Base-by-base conservation (phyloP, 495 filamentous ascomycete species). In the Neurospora sp. region DNA sequence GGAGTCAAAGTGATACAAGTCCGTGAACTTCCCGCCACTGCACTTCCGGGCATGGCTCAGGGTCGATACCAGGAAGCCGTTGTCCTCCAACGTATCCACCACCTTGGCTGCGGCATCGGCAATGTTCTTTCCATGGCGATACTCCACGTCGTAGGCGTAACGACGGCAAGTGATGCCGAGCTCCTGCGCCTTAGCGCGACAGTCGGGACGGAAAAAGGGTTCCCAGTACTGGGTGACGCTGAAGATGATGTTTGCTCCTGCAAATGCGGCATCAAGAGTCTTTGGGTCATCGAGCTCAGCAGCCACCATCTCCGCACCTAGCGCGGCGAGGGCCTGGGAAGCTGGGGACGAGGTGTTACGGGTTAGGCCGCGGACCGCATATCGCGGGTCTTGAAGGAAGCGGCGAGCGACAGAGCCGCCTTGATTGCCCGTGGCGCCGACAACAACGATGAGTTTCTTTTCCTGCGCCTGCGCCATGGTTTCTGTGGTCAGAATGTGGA, bases 191-290 rank as follows among this genome's bases (percentile, higher is more conserved):
- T 70, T 73, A 23, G 72, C 76, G 16, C 78, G 79, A 73, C 75
- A 78, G 75, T 78, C 79, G 0, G 76, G 76, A 1, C 77, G 77
- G 76, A 79, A 81, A 72, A 81, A 84, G 46, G 82, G 75, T 54
- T 85, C 83, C 83, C 83, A 88, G 78, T 85, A 89, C 72, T 88
- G 81, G 9, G 86, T 88, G 66, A 86, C 82, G 78, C 78, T 80
- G 81, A 86, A 86, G 74, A 87, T 86, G 71, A 83, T 70, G 75
- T 80, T 85, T 39, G 85, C 83, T 71, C 82, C 83, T 9, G 66
- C 16, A 76, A 87, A 85, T 35, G 84, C 86, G 20, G 74, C 27
- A 66, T 80, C 73, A 14, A 88, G 81, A 37, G 77, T 77, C 16
- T 77, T 73, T 35, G 79, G 71, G 39, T 87, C 80, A 69, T 86